Percentiles rank a stretch among this genome's conserved stretches.
Conservation (phyloP, 179 eudicot genomes). For the Camellia oleifera region DNA sequence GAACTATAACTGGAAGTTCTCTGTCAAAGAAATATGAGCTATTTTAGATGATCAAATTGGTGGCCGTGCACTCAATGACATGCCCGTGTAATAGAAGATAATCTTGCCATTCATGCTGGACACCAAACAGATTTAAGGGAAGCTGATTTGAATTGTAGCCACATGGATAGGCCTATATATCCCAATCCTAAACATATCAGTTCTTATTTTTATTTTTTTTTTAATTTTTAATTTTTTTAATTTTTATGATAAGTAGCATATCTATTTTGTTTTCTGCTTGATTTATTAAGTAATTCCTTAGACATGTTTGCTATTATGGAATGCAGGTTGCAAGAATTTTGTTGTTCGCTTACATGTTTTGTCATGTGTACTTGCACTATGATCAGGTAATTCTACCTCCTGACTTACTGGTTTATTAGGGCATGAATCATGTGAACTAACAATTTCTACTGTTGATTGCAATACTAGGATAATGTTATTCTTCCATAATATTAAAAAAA, state of each 20-base stretch:
- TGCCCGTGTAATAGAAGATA: background rate
- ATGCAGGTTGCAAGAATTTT: slow-evolving; percentile 85
- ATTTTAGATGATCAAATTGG: background rate
- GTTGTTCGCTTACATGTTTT: slow-evolving; percentile 80
- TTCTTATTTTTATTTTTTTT: no score
- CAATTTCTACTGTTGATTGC: slow-evolving; percentile 4
- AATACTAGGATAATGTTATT: background rate
- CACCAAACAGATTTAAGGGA: background rate
- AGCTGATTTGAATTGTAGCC: background rate
- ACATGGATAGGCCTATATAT: background rate
- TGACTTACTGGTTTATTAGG: background rate
- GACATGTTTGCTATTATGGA: slow-evolving; percentile 14
- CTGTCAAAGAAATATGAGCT: background rate
- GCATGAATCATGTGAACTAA: background rate
- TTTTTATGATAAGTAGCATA: background rate
- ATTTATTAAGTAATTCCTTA: background rate
- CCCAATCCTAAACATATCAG: background rate
- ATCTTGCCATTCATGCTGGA: background rate
- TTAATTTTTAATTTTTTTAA: no score
- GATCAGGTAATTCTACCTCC: slow-evolving; percentile 60
- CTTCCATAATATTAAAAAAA: background rate
- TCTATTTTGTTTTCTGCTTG: background rate
- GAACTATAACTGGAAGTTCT: no score
- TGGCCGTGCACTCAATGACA: background rate
- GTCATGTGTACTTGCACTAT: slow-evolving; percentile 82